A percentile compares a stretch with the other conserved stretches of the same genome.
phyloP scores from a whole-genome alignment of 148 eudicot genomes.

The Silene latifolia region DNA sequence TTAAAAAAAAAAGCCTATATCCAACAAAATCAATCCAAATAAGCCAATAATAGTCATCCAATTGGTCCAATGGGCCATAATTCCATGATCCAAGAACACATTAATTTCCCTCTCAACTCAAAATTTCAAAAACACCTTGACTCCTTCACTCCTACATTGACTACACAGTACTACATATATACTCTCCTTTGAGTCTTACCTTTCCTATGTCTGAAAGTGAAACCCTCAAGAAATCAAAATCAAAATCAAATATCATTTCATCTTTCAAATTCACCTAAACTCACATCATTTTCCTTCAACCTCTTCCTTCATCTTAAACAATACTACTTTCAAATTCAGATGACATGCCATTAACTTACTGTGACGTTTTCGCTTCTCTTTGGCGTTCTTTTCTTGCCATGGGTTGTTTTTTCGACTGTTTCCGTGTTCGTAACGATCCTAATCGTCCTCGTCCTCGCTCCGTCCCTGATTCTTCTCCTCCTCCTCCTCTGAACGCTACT shows the following conservation, averaged over 20 bases:
- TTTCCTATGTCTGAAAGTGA: no score
- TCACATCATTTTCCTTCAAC: conserved; percentile 6
- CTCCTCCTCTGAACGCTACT: background rate
- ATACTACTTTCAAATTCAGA: background rate
- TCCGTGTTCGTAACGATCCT: conserved; percentile 25
- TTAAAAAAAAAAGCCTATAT: no score
- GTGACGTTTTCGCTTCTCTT: conserved; percentile 31
- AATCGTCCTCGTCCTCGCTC: conserved; percentile 10
- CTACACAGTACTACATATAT: no score
- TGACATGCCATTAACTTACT: conserved; percentile 33
- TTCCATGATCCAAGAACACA: background rate
- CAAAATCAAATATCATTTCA: background rate
- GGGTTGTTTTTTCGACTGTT: conserved; percentile 51
- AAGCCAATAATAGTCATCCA: no score
- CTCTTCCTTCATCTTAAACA: background rate
- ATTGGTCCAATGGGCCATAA: no score
- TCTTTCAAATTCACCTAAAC: background rate
- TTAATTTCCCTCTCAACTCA: background rate
- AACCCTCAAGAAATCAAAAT: background rate
- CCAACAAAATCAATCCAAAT: no score
- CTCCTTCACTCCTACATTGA: no score
- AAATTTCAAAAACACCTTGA: background rate
- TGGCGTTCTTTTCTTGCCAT: conserved; percentile 34
- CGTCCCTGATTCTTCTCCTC: conserved; percentile 17
- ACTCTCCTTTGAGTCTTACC: no score